phyloP scores from a whole-genome alignment of 2,329 filamentous ascomycete genomes.

The Biscogniauxia marginata region DNA sequence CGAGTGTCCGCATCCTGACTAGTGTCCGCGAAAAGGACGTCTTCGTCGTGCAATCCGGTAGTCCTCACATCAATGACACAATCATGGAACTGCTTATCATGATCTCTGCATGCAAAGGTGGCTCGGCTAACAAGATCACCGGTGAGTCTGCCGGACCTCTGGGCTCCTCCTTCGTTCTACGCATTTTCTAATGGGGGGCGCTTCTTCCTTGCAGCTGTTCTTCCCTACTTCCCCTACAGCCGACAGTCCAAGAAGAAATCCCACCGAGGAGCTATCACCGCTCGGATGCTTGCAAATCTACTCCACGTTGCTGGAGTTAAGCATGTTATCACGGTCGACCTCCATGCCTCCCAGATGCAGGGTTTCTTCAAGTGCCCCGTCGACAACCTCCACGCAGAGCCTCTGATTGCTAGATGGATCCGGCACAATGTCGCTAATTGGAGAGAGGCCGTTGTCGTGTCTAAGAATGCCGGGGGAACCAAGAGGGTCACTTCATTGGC shows the following conservation, averaged over 20 bases:
- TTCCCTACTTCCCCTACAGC: slow-evolving; percentile 98
- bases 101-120: slow-evolving; percentile 98
- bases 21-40: slow-evolving; percentile 97
- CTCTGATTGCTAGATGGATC: slow-evolving; percentile 94
- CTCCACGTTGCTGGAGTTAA: slow-evolving; percentile 91
- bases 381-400: slow-evolving; percentile 95
- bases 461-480: slow-evolving; percentile 95
- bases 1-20: slow-evolving; percentile 66
- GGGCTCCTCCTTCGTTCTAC: neutral
- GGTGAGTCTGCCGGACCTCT: slow-evolving; percentile 67
- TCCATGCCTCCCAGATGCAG: slow-evolving; percentile 98
- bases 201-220: slow-evolving; percentile 67
- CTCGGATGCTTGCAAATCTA: slow-evolving; percentile 94
- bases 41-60: slow-evolving; percentile 97
- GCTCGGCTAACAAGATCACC: slow-evolving; percentile 93
- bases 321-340: slow-evolving; percentile 95
- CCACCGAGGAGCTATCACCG: slow-evolving; percentile 92
- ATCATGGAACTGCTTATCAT: slow-evolving; percentile 99
- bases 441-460: slow-evolving; percentile 91
- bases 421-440: slow-evolving; percentile 82
- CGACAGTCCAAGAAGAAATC: slow-evolving; percentile 99
- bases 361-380: slow-evolving; percentile 98
- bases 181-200: too few species aligned
- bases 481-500: slow-evolving; percentile 96
- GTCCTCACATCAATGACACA: slow-evolving; percentile 93